Conservation (phyloP, 2,329 filamentous ascomycete genomes). For the Neonectria neomacrospora region DNA sequence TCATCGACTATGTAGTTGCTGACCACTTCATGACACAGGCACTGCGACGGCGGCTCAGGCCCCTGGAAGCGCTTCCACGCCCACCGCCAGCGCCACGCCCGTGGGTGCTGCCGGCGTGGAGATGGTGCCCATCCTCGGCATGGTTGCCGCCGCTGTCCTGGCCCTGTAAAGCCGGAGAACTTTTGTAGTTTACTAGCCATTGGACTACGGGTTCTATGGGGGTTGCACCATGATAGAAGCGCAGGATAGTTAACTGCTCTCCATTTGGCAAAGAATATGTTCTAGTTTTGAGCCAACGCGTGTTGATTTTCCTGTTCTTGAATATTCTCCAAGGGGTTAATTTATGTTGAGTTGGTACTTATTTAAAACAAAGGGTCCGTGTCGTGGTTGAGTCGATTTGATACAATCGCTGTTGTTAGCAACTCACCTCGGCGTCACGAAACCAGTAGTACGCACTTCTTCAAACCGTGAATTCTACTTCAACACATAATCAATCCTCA, state of each 20-base stretch:
- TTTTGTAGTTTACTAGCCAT: neutral
- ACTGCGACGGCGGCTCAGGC: slow-evolving; percentile 35
- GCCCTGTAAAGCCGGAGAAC: slow-evolving; percentile 30
- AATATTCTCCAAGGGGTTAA: neutral
- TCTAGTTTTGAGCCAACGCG: neutral
- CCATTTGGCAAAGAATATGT: neutral
- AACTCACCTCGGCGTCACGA: too few species aligned
- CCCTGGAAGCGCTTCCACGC: slow-evolving; percentile 11
- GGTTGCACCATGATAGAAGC: neutral
- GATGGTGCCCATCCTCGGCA: slow-evolving; percentile 37
- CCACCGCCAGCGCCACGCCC: slow-evolving; percentile 9
- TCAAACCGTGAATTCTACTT: too few species aligned
- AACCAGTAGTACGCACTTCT: neutral
- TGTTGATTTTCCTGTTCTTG: neutral
- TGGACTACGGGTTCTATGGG: neutral
- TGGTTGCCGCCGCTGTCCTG: slow-evolving; percentile 38
- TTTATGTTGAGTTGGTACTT: neutral
- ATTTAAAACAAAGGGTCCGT: neutral
- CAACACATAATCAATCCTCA: too few species aligned
- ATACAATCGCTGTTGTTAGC: too few species aligned
- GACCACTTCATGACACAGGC: slow-evolving; percentile 24
- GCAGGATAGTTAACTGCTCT: slow-evolving; percentile 11
- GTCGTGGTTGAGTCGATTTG: neutral
- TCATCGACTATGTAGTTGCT: neutral
- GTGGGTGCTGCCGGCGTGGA: slow-evolving; percentile 32